Conservation (phyloP, 495 filamentous ascomycete species). For the Neurospora discreta region DNA sequence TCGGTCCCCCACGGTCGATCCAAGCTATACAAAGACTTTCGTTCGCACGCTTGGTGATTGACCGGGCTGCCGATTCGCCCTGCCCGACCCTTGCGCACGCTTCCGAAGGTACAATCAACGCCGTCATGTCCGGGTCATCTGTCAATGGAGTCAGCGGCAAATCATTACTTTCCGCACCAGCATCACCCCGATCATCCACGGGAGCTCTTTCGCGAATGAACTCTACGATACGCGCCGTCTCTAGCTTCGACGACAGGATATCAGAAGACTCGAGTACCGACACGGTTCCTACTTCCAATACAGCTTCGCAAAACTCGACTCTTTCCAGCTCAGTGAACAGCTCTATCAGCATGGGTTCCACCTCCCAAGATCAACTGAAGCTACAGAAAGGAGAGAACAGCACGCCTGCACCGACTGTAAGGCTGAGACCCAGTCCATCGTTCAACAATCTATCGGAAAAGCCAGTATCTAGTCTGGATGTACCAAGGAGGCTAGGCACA, state of each 20-base stretch:
- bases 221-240: slow-evolving; percentile 38
- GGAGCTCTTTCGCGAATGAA: slow-evolving; percentile 17
- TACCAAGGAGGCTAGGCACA: not conserved
- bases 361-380: slow-evolving; percentile 21
- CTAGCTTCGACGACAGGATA: slow-evolving; percentile 27
- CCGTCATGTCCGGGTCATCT: slow-evolving; percentile 20
- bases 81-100: slow-evolving; percentile 21
- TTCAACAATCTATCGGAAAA: slow-evolving; percentile 4
- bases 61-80: slow-evolving; percentile 3
- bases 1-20: not conserved
- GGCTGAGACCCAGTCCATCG: slow-evolving; percentile 21
- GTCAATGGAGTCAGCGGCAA: slow-evolving; percentile 11
- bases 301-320: slow-evolving; percentile 29
- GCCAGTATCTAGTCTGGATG: slow-evolving; percentile 2
- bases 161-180: slow-evolving; percentile 4
- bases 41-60: not conserved
- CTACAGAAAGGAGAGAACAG: slow-evolving; percentile 13
- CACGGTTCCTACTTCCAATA: slow-evolving; percentile 18
- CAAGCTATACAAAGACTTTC: not conserved
- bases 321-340: slow-evolving; percentile 38
- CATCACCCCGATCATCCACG: not conserved
- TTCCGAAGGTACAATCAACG: slow-evolving; percentile 25
- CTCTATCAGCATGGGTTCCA: slow-evolving; percentile 27
- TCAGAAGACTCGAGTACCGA: slow-evolving; percentile 23
- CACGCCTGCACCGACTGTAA: slow-evolving; percentile 9